Evolutionary conservation across 345 rosid genomes (phyloP).

Genomic region (Corchorus capsularis): DNA sequence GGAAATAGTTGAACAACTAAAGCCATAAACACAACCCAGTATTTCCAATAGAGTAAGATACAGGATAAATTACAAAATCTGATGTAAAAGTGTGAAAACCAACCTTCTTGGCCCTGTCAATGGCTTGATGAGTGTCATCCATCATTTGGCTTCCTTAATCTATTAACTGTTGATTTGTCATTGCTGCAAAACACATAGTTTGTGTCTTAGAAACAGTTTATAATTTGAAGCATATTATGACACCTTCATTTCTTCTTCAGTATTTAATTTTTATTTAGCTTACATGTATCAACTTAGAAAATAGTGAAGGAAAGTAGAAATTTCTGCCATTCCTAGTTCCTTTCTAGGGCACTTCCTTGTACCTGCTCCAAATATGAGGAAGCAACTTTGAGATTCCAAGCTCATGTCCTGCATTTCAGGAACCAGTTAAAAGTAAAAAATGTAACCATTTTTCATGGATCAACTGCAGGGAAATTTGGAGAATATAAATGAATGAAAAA

Average conservation of each 20-base stretch:
- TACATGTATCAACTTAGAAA: conserved; percentile 86
- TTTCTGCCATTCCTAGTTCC: conserved; percentile 85
- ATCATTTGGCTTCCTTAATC: conserved; percentile 74
- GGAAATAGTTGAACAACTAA: too few relatives aligned
- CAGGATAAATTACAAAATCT: conserved; percentile 3
- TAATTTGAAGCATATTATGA: background rate
- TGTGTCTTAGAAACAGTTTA: conserved; percentile 22
- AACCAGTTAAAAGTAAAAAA: background rate
- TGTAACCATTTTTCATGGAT: conserved; percentile 56
- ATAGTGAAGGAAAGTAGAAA: conserved; percentile 88
- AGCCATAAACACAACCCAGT: background rate
- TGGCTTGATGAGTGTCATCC: conserved; percentile 95
- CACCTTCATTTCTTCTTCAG: background rate
- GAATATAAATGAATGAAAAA: conserved; percentile 58
- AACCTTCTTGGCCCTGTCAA: conserved; percentile 86
- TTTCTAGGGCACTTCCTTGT: conserved; percentile 92
- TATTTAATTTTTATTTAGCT: background rate
- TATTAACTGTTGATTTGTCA: conserved; percentile 80
- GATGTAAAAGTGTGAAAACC: conserved; percentile 10
- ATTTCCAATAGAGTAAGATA: conserved; percentile 6
- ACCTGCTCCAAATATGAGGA: conserved; percentile 85
- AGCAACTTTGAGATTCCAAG: conserved; percentile 56
- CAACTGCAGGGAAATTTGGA: conserved; percentile 68
- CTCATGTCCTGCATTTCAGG: conserved; percentile 52
- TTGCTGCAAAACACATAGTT: conserved; percentile 49